Evolutionary conservation across 352 stramenopile genomes (phyloP).

Genomic region (Phytophthora meadii): DNA sequence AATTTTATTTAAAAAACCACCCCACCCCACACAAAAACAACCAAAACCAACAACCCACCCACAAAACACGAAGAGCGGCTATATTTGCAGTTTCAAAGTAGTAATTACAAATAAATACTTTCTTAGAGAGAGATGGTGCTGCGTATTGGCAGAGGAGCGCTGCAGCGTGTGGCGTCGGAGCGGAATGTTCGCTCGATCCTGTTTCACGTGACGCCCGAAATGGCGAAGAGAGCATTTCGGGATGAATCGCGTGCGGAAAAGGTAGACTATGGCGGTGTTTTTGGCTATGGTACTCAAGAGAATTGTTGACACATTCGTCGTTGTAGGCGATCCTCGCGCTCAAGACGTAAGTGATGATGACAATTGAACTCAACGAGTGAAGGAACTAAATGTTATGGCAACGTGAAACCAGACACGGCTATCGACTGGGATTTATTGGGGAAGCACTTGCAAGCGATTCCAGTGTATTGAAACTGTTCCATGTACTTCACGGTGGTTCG

Average conservation of each 20-base stretch:
- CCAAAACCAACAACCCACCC: too few relatives aligned
- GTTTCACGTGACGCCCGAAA: conserved; percentile 42
- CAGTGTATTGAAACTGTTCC: conserved; percentile 29
- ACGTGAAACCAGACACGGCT: conserved; percentile 41
- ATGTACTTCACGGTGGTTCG: conserved; percentile 15
- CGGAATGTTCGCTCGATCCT: conserved; percentile 63
- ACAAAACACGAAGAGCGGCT: too few relatives aligned
- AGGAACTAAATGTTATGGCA: neutral
- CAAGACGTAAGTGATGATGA: conserved; percentile 22
- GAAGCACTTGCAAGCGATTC: conserved; percentile 4
- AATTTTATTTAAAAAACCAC: too few relatives aligned
- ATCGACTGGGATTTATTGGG: conserved; percentile 42
- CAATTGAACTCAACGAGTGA: neutral
- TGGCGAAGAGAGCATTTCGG: conserved; percentile 10
- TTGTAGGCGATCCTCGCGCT: conserved; percentile 35
- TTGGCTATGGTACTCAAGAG: neutral
- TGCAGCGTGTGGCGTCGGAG: conserved; percentile 34
- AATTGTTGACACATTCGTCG: conserved; percentile 8
- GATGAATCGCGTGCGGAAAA: conserved; percentile 22
- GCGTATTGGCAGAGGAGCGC: conserved; percentile 19
- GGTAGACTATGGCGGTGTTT: conserved; percentile 9
- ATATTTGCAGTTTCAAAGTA: too few relatives aligned
- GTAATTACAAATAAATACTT: too few relatives aligned
- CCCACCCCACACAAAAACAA: too few relatives aligned
- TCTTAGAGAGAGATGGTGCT: neutral